Evolutionary conservation across 805 yeast species (phyloP).

Genomic region (Yarrowia sp.): DNA sequence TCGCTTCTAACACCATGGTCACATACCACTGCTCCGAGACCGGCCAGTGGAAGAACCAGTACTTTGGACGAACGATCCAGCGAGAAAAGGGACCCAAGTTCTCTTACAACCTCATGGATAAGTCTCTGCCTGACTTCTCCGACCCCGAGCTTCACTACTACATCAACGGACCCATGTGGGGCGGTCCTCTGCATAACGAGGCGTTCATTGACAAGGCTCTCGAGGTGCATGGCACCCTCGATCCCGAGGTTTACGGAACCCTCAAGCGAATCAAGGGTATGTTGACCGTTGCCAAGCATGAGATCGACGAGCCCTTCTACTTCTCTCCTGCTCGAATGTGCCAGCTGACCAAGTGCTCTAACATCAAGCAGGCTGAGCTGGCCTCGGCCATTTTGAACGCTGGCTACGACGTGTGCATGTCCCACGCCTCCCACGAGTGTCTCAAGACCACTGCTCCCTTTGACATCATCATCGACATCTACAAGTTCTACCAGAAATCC

Average conservation of each 20-base stretch:
- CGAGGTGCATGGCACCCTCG: slow-evolving; percentile 51
- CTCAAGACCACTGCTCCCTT: slow-evolving; percentile 90
- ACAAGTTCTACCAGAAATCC: neutral
- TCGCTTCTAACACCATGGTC: slow-evolving; percentile 73
- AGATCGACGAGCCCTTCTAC: slow-evolving; percentile 71
- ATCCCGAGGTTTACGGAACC: slow-evolving; percentile 67
- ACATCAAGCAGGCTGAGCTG: slow-evolving; percentile 71
- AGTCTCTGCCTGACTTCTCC: slow-evolving; percentile 48
- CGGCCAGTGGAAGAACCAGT: slow-evolving; percentile 67
- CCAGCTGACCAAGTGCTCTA: slow-evolving; percentile 73
- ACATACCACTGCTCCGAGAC: slow-evolving; percentile 87
- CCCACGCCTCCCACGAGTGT: slow-evolving; percentile 85
- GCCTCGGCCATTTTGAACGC: slow-evolving; percentile 80
- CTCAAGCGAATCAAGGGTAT: slow-evolving; percentile 84
- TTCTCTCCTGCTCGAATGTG: slow-evolving; percentile 76
- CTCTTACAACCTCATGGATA: slow-evolving; percentile 64
- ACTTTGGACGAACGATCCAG: slow-evolving; percentile 59
- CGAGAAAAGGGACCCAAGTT: slow-evolving; percentile 29
- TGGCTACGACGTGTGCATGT: slow-evolving; percentile 77
- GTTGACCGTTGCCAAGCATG: slow-evolving; percentile 79
- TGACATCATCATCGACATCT: slow-evolving; percentile 68
- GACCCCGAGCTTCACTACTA: slow-evolving; percentile 66
- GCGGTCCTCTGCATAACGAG: slow-evolving; percentile 67
- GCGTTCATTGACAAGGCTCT: slow-evolving; percentile 66
- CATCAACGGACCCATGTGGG: slow-evolving; percentile 97